phyloP scores from a whole-genome alignment of 2,329 filamentous ascomycete genomes.

The Raffaelea ambrosiae region DNA sequence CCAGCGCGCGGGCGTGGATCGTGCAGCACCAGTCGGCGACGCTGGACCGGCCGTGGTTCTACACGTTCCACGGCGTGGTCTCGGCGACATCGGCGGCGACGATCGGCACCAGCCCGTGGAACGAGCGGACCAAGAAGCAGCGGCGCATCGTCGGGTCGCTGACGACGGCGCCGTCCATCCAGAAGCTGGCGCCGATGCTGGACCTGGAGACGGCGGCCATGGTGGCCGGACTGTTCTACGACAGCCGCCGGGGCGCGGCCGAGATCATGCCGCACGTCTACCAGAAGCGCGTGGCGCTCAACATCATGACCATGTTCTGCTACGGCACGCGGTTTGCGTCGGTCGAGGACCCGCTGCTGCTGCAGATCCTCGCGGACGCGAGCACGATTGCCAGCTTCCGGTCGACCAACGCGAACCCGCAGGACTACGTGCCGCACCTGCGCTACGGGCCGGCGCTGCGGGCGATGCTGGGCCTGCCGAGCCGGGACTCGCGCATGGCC shows the following conservation, averaged over 20 bases:
- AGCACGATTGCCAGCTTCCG: constrained; percentile 2
- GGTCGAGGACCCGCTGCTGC: background rate
- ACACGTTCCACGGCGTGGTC: constrained; percentile 6
- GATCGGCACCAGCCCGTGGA: constrained; percentile 19
- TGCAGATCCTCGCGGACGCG: constrained; percentile 4
- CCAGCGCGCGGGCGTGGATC: background rate
- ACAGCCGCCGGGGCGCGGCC: background rate
- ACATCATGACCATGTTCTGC: constrained; percentile 5
- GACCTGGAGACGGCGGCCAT: constrained; percentile 4
- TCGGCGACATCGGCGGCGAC: constrained; percentile 1
- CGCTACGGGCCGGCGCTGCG: background rate
- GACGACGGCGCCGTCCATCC: constrained; percentile 1
- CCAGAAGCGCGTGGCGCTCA: constrained; percentile 4
- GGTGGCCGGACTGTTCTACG: background rate
- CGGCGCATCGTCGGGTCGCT: constrained; percentile 3
- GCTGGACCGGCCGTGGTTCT: constrained; percentile 3
- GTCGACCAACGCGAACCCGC: constrained; percentile 2
- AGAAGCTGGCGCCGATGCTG: background rate
- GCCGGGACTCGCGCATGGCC: background rate
- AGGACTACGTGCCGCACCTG: constrained; percentile 3
- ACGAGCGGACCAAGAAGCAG: constrained; percentile 4
- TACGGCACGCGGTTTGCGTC: constrained; percentile 1
- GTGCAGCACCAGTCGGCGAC: constrained; percentile 3
- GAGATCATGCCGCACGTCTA: constrained; percentile 4
- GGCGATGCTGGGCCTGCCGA: no score